phyloP scores from a whole-genome alignment of 495 filamentous ascomycete species.

The Viridothelium virens region DNA sequence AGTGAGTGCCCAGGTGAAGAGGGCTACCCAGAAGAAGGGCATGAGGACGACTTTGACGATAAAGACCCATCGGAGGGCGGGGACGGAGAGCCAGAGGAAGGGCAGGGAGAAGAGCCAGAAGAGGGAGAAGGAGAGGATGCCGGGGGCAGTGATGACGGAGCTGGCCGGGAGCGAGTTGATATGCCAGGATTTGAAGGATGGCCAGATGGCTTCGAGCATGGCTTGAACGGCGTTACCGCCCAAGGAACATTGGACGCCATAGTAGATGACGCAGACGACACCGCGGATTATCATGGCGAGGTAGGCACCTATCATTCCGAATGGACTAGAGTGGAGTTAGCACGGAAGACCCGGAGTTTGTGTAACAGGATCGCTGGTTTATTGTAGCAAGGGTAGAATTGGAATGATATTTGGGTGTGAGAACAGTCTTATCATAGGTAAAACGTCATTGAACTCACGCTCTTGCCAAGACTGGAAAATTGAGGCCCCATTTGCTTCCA shows the following conservation, averaged over 20 bases:
- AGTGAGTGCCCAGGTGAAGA: constrained; percentile 22
- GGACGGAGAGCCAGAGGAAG: constrained; percentile 49
- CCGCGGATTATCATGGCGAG: constrained; percentile 58
- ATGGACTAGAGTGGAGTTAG: neutral
- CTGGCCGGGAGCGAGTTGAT: constrained; percentile 35
- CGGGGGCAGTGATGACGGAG: constrained; percentile 55
- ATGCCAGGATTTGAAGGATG: constrained; percentile 27
- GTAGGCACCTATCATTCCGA: constrained; percentile 44
- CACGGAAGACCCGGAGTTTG: neutral
- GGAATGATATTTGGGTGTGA: too few relatives aligned
- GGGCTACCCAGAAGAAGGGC: constrained; percentile 16
- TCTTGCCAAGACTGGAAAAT: constrained; percentile 15
- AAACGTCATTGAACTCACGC: constrained; percentile 5
- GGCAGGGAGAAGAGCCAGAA: constrained; percentile 51
- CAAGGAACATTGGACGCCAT: constrained; percentile 59
- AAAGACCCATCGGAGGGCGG: constrained; percentile 51
- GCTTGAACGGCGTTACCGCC: constrained; percentile 57
- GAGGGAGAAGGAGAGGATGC: constrained; percentile 56
- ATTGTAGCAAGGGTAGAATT: too few relatives aligned
- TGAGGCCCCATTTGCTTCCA: constrained; percentile 17
- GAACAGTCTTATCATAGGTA: too few relatives aligned
- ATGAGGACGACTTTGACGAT: constrained; percentile 45
- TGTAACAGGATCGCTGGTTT: too few relatives aligned
- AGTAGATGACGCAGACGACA: constrained; percentile 64
- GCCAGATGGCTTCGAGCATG: constrained; percentile 63